phyloP scores from a whole-genome alignment of 805 yeast species.

The Saturnispora galanensis region DNA sequence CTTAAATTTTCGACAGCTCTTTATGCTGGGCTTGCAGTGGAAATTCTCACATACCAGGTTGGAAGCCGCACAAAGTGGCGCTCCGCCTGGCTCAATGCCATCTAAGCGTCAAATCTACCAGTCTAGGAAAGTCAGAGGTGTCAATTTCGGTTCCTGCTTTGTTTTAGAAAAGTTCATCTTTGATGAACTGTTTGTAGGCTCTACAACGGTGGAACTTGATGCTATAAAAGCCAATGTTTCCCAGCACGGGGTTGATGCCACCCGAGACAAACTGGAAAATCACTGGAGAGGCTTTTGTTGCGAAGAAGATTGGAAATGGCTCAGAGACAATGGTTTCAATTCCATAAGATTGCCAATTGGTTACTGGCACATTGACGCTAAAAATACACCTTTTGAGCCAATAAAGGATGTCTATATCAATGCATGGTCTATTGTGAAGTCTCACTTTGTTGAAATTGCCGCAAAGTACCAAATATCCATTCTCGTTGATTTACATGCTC shows the following conservation, averaged over 20 bases:
- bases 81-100: constrained; percentile 28
- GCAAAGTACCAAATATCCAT: constrained; percentile 55
- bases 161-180: constrained; percentile 75
- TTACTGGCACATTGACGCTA: constrained; percentile 78
- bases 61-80: constrained; percentile 19
- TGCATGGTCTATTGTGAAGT: constrained; percentile 61
- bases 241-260: constrained; percentile 41
- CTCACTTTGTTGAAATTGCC: constrained; percentile 48
- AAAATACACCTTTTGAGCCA: constrained; percentile 52
- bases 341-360: constrained; percentile 84
- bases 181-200: constrained; percentile 48
- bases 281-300: constrained; percentile 59
- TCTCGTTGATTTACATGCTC: constrained; percentile 75
- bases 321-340: constrained; percentile 57
- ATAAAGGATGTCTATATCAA: constrained; percentile 48
- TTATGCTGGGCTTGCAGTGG: constrained; percentile 7
- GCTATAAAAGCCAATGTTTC: constrained; percentile 47
- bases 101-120: constrained; percentile 42
- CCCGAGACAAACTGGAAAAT: constrained; percentile 42
- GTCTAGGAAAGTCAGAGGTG: constrained; percentile 64
- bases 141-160: constrained; percentile 75
- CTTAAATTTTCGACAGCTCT: no score
- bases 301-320: constrained; percentile 75
- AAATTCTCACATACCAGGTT: constrained; percentile 3
- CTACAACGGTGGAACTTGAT: constrained; percentile 60